Evolutionary conservation across 371 early-diverging fungal genomes (phyloP).

Genomic region (Mycotypha africana): DNA sequence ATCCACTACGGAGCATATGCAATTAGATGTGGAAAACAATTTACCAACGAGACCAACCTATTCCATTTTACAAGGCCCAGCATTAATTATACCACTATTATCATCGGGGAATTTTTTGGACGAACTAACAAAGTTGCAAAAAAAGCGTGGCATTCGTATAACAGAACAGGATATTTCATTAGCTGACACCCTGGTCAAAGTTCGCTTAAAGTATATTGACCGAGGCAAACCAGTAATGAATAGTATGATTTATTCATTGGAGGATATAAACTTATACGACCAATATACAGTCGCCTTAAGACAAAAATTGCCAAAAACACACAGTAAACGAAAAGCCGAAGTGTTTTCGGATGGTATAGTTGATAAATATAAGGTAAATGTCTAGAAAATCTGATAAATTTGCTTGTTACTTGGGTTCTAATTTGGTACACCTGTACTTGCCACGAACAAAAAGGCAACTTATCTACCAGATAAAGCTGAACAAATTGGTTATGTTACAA

Average conservation of each 20-base stretch:
- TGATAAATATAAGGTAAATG: too few species aligned
- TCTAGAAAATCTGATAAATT: too few species aligned
- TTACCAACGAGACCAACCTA: conserved; percentile 6
- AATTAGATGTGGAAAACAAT: not conserved
- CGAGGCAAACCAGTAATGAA: conserved; percentile 47
- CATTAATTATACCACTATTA: not conserved
- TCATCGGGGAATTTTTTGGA: not conserved
- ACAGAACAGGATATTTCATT: not conserved
- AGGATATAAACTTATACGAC: conserved; percentile 21
- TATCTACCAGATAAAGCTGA: conserved; percentile 17
- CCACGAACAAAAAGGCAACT: too few species aligned
- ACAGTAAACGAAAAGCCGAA: conserved; percentile 8
- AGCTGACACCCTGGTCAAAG: conserved; percentile 35
- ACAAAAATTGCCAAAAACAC: not conserved
- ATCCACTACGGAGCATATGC: conserved; percentile 3
- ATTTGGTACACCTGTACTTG: too few species aligned
- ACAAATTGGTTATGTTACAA: conserved; percentile 68
- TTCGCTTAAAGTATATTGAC: conserved; percentile 38
- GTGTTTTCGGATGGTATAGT: conserved; percentile 6
- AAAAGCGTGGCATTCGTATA: conserved; percentile 4
- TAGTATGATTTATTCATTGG: conserved; percentile 46
- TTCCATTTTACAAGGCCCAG: conserved; percentile 8
- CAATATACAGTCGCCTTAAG: conserved; percentile 3
- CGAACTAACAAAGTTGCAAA: not conserved
- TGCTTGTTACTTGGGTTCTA: too few species aligned